phyloP scores from a whole-genome alignment of 2,329 filamentous ascomycete species.

The Stagonosporopsis rhizophila region DNA sequence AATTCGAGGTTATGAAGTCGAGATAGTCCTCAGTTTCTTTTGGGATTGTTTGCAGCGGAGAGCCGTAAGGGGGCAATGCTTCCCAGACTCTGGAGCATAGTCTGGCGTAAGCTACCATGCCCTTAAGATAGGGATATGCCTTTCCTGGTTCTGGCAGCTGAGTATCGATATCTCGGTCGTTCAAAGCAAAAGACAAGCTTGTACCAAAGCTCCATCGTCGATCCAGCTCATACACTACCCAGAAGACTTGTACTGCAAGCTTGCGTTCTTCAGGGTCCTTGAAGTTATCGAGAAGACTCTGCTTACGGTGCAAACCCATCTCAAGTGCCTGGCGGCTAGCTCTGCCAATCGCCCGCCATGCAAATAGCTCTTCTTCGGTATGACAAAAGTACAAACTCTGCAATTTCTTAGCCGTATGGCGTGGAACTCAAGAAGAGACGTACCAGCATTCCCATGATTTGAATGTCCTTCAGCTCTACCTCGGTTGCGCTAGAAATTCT shows the following conservation, averaged over 20 bases:
- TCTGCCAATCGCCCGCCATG: constrained; percentile 29
- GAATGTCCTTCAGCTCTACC: constrained; percentile 28
- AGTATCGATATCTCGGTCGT: constrained; percentile 30
- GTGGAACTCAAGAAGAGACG: background rate
- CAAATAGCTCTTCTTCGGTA: constrained; percentile 28
- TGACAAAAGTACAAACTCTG: constrained; percentile 31
- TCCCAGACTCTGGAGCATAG: constrained; percentile 33
- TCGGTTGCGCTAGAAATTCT: constrained; percentile 20
- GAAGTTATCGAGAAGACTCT: constrained; percentile 29
- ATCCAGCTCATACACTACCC: constrained; percentile 32
- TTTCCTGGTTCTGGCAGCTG: constrained; percentile 29
- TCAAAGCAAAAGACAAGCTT: constrained; percentile 28
- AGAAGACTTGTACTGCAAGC: constrained; percentile 28
- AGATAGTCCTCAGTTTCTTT: constrained; percentile 33
- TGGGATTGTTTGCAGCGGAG: constrained; percentile 23
- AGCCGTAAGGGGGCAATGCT: constrained; percentile 29
- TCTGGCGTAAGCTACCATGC: constrained; percentile 27
- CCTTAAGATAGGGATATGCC: constrained; percentile 26
- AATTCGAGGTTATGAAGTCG: constrained; percentile 31
- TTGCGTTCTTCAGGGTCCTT: constrained; percentile 17
- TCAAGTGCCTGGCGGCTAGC: constrained; percentile 29
- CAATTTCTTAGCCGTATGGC: background rate
- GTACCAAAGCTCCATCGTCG: constrained; percentile 34
- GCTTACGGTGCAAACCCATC: constrained; percentile 30
- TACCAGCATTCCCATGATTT: constrained; percentile 32